These are phyloP conservation scores for Aspergillus nomiae DNA, from an alignment of 2,329 filamentous ascomycete species.

Conservation along the genomic window DNA sequence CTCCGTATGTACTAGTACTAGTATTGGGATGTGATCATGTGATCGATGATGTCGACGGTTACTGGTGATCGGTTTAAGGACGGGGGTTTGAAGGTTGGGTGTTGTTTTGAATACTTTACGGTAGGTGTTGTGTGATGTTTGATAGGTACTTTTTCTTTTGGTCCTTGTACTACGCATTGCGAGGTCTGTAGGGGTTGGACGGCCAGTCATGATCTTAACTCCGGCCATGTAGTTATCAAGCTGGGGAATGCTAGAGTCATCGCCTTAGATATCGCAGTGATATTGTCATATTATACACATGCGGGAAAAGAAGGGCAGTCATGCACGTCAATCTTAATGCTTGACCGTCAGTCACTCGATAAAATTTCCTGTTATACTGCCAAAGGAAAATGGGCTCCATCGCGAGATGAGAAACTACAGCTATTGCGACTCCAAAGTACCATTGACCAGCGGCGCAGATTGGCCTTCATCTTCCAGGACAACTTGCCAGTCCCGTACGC, in stretches of 20 bases:
- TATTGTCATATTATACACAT: constrained; percentile 2
- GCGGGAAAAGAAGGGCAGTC: background rate
- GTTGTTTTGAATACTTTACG: background rate
- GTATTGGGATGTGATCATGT: constrained; percentile 6
- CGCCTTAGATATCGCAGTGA: background rate
- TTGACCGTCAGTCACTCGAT: background rate
- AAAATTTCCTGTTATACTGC: background rate
- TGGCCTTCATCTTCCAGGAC: constrained; percentile 35
- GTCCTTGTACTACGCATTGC: background rate
- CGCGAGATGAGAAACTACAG: background rate
- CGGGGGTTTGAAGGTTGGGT: background rate
- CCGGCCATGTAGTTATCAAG: background rate
- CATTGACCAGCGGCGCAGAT: constrained; percentile 32
- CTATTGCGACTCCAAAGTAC: constrained; percentile 14
- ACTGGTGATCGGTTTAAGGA: background rate
- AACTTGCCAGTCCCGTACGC: constrained; percentile 74
- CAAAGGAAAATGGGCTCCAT: background rate
- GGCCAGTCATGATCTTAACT: background rate
- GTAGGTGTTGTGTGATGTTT: background rate
- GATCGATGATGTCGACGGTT: background rate
- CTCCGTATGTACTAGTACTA: background rate
- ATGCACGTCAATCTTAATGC: constrained; percentile 5
- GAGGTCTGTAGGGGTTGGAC: background rate
- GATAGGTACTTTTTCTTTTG: background rate
- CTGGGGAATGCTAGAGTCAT: background rate